Base-by-base conservation (phyloP, 768 basidiomycete species). In the Crepidotus variabilis region DNA sequence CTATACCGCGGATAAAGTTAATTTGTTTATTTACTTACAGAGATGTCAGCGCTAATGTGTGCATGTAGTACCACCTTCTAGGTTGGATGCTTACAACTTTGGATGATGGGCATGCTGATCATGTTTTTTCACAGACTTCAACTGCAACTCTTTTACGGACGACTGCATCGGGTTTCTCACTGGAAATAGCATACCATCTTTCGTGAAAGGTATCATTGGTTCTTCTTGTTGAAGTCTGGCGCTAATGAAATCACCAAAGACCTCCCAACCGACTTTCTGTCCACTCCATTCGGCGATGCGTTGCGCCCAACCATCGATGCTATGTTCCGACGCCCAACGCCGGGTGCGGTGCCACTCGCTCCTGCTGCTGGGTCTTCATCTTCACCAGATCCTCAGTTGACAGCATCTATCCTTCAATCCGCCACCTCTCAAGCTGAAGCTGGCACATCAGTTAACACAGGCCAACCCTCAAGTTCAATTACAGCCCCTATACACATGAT, bases 81-180 rank as follows among this genome's bases (percentile, higher is more conserved):
- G 88, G 90, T 89, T 66, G 56, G 69, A 51, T n/a, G n/a, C 33
- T 23, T 14, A 54, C 36, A 11, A 6, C 33, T 20, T 18, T 32
- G 18, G 33, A 20, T 32, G 16, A 32, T 20, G 36, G 22, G 22
- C 8, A 6, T 13, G 28, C 24, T 49, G 20, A 23, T 53, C 24
- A 28, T 16, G 34, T 32, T 47, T 46, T 52, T 50, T 51, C 33
- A 13, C 59, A 88, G 92, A 96, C 45, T 95, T 95, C 61, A 97
- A 97, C 64, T 97, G 94, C 71, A 98, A 98, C 69, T 89, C 91
- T 1, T 98, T 98, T 61, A 94, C 93, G 2, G 92, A 88, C 57
- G 93, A 96, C 60, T 85, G 85, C 56, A 73, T 93, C 33, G 93
- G 89, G 2, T 94, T 97, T 66, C 71, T 98, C 49, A 96, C 92